Base-by-base conservation (phyloP, 805 yeast species). In the Candida maesae region DNA sequence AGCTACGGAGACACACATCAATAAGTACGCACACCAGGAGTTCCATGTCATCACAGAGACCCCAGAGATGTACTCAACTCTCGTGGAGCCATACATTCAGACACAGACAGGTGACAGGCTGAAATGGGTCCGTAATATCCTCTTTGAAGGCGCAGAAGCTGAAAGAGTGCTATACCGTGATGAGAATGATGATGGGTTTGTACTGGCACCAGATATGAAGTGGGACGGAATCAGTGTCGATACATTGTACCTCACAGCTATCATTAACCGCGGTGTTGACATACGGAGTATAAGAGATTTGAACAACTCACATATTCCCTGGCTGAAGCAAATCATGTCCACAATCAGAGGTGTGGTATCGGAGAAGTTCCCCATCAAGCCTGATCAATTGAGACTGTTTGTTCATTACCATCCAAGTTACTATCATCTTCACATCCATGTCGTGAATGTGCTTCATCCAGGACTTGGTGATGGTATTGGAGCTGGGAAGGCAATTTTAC, bases 401-500 rank as follows among this genome's bases (percentile, higher is more conserved):
- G 73, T 93, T 36, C 99, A 93, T 66, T 85, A 93, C 61, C 98
- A 90, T 51, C 99, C 99, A 0, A 84, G 96, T 0, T 93, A 91
- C 61, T 93, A 93, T 58, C 98, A 93, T 56, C 83, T 93, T 68
- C 99, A 93, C 59, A 74, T 93, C 14, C 99, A 93, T 60, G 81
- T 87, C 14, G 95, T 88, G 15, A 83, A 85, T 53, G 70, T 84
- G 6, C 70, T 64, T 15, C 85, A 85, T 51, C 78, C 77, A 2
- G 86, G 93, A 1, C 53, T 82, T 40, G 79, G 88, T 34, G 73
- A 74, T 49, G 78, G 95, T 35, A 73, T 85, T 53, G 63, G 77
- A 6, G 75, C 73, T 2, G 98, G 98, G 2, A 84, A 84, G 53
- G 95, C 97, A 2, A 70, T 87, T 16, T 64, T 89, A 20, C 62